Base-by-base conservation (phyloP, 1,284 basidiomycete species). In the Thelephora terrestris region DNA sequence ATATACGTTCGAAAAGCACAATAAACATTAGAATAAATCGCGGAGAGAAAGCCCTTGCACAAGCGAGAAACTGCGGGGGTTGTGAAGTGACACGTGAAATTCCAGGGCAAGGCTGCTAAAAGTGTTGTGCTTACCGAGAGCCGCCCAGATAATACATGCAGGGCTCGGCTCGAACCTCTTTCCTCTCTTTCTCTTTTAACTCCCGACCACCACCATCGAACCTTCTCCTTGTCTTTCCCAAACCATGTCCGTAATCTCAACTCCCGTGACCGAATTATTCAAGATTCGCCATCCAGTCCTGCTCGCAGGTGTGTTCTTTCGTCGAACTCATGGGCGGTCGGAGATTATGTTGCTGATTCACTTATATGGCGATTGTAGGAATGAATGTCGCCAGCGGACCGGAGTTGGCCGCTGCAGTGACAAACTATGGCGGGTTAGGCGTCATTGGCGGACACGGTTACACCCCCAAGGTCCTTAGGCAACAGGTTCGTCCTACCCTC, bases 321-420 rank as follows among this genome's bases (percentile, higher is more conserved):
- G 7, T 21, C 38, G 23, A 4, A 32, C 38, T 7, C 18, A 12
- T 10, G n/a, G 29, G 21, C 24, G 17, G 24, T 5, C 3, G 7
- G 24, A 25, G 23, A 20, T 16, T 23, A 20, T 6, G 27, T 34
- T n/a, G 12, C 16, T 9, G 17, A 23, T 23, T n/a, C n/a, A 18
- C 18, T n/a, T 36, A 32, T 5, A 24, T 5, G 23, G 43, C 24
- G 10, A 17, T 12, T 14, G 43, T 49, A 69, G 85, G 87, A 17
- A 91, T 91, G 89, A 91, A 91, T 60, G 84, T 89, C 17, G 88
- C 88, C 34, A 86, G 90, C 44, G 90, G 90, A 16, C 87, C 90
- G 17, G 85, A 89, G 62, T 76, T 92, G 17, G 85, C 88, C 17
- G 91, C 91, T 42, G 91, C 88, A 35, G 88, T 91, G 48, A 85